Evolutionary conservation across 352 stramenopile genomes (phyloP).

Genomic region (Lagenidium giganteum): DNA sequence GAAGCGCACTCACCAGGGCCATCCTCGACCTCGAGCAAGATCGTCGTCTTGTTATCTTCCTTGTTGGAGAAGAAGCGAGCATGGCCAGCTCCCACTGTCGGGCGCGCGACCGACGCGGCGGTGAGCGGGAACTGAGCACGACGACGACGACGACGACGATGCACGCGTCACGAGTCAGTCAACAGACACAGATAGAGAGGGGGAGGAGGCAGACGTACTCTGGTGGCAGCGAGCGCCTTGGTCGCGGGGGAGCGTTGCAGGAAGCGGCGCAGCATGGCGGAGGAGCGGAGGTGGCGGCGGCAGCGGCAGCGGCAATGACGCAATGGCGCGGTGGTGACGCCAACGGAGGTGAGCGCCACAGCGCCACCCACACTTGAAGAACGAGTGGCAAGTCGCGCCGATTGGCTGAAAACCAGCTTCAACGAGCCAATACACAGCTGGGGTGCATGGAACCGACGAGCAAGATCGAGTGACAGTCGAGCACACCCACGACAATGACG

Average conservation of each 20-base stretch:
- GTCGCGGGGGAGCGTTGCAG: conserved; percentile 12
- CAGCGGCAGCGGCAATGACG: no score
- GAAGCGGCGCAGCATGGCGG: conserved; percentile 15
- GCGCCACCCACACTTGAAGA: no score
- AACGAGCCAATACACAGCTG: no score
- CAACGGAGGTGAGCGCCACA: no score
- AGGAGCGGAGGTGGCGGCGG: no score
- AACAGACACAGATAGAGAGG: not conserved
- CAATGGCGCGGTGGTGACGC: no score
- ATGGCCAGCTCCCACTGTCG: conserved; percentile 7
- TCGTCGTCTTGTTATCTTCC: conserved; percentile 69
- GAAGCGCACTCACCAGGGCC: conserved; percentile 23
- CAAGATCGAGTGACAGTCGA: no score
- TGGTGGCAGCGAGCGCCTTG: conserved; percentile 2
- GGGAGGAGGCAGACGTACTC: not conserved
- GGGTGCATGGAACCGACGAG: no score
- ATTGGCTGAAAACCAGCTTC: no score
- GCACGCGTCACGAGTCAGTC: no score
- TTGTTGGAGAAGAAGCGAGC: conserved; percentile 20
- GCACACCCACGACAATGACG: no score
- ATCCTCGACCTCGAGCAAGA: conserved; percentile 74
- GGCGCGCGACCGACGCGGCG: conserved; percentile 2
- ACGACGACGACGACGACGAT: not conserved
- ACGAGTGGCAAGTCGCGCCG: no score
- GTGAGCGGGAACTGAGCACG: conserved; percentile 6